A percentile compares a stretch with the other conserved stretches of the same genome.
Evolutionary conservation across 2,329 filamentous ascomycete genomes (phyloP).

Genomic region (Chaetoscypha palmicola): DNA sequence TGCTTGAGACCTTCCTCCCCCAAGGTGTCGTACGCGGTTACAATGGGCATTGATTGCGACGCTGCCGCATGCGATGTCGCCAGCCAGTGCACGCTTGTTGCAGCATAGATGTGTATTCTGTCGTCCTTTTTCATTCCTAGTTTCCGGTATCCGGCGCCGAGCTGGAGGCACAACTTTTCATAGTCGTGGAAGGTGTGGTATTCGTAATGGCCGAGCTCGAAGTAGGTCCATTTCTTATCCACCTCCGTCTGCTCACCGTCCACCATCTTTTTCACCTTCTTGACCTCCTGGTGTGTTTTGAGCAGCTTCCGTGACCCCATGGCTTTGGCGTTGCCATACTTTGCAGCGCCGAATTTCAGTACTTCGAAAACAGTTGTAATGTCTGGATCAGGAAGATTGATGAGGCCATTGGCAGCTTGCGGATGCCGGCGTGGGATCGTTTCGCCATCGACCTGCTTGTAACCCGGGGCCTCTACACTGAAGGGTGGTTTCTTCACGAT

Average conservation of each 20-base stretch:
- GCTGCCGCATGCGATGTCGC: conserved; percentile 69
- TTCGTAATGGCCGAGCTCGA: conserved; percentile 72
- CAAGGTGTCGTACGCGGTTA: conserved; percentile 91
- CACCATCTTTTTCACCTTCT: conserved; percentile 83
- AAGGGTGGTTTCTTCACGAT: conserved; percentile 45
- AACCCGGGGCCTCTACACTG: conserved; percentile 53
- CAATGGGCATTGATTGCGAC: conserved; percentile 84
- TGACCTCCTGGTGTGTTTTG: conserved; percentile 72
- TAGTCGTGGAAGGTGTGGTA: conserved; percentile 76
- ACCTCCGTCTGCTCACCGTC: conserved; percentile 73
- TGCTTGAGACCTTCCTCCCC: conserved; percentile 79
- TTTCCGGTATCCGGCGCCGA: conserved; percentile 65
- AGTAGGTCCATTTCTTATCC: conserved; percentile 85
- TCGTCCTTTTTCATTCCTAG: conserved; percentile 64
- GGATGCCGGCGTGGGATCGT: conserved; percentile 62
- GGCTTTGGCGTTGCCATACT: conserved; percentile 58
- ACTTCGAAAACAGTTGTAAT: conserved; percentile 72
- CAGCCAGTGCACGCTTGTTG: conserved; percentile 69
- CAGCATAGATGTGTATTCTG: conserved; percentile 72
- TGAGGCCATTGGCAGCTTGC: conserved; percentile 49
- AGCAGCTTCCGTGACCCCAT: conserved; percentile 67
- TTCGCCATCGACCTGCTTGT: conserved; percentile 54
- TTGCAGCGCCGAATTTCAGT: conserved; percentile 57
- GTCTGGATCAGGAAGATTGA: conserved; percentile 44
- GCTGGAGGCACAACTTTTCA: conserved; percentile 58